Evolutionary conservation across 768 basidiomycete species (phyloP).

Genomic region (Pleurotus tuber-regium): DNA sequence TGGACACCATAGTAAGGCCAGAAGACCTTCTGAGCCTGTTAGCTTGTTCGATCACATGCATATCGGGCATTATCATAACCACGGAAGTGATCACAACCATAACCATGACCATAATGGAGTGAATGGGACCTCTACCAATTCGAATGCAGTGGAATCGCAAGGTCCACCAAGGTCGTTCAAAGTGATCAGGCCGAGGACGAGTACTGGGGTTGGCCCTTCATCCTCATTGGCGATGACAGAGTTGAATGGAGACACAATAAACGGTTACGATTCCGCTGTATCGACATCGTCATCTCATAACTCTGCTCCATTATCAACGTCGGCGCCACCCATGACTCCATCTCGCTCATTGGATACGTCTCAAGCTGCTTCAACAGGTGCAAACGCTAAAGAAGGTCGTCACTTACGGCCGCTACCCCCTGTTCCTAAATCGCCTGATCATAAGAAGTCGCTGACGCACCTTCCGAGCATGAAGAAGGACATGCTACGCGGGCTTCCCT

Average conservation of each 20-base stretch:
- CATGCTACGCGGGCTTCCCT: conserved; percentile 4
- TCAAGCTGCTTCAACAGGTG: conserved; percentile 13
- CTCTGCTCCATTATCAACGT: conserved; percentile 20
- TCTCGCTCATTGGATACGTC: conserved; percentile 13
- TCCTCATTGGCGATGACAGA: conserved; percentile 4
- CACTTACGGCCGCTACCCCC: conserved; percentile 11
- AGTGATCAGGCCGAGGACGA: not conserved
- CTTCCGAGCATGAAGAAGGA: conserved; percentile 10
- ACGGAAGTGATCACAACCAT: not conserved
- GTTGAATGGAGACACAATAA: conserved; percentile 1
- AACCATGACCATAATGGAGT: not conserved
- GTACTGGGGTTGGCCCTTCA: not conserved
- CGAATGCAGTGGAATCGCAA: not conserved
- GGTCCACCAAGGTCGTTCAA: not conserved
- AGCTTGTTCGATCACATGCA: conserved; percentile 8
- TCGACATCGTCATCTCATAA: conserved; percentile 25
- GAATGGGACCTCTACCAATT: not conserved
- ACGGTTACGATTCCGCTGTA: conserved; percentile 10
- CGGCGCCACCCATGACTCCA: conserved; percentile 21
- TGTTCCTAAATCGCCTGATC: conserved; percentile 13
- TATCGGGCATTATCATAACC: not conserved
- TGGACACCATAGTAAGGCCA: conserved; percentile 10
- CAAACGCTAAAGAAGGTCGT: conserved; percentile 6
- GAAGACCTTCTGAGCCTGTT: conserved; percentile 23
- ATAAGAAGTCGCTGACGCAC: conserved; percentile 17